Evolutionary conservation across 345 rosid species (phyloP).

Genomic region (Syzygium oleosum): DNA sequence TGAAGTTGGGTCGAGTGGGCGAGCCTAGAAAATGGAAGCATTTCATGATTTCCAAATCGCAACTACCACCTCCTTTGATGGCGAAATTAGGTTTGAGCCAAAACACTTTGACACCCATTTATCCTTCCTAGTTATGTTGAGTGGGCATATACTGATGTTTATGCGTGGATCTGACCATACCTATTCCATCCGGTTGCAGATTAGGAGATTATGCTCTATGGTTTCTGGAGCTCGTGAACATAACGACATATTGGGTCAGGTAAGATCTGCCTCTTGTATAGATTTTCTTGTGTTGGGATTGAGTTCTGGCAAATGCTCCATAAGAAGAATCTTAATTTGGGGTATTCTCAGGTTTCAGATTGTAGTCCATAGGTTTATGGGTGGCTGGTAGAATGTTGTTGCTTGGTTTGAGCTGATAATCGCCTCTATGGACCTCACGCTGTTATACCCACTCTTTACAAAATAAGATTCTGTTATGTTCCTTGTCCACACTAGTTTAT

Average conservation of each 20-base stretch:
- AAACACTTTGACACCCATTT: neutral
- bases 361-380: neutral
- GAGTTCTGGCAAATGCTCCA: neutral
- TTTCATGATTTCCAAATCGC: neutral
- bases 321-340: neutral
- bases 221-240: neutral
- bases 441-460: neutral
- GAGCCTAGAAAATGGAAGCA: no score
- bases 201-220: neutral
- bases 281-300: neutral
- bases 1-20: no score
- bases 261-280: neutral
- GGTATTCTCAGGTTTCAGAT: neutral
- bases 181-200: neutral
- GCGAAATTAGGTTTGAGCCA: neutral
- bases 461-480: neutral
- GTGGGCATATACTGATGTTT: neutral
- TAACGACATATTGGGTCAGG: neutral
- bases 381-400: neutral
- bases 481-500: neutral
- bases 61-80: neutral
- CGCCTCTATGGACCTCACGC: neutral
- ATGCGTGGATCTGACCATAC: neutral
- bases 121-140: neutral
- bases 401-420: neutral